These are phyloP conservation scores for Schizophyllum amplum DNA, from an alignment of 1,284 basidiomycete genomes.

Conservation along the genomic window DNA sequence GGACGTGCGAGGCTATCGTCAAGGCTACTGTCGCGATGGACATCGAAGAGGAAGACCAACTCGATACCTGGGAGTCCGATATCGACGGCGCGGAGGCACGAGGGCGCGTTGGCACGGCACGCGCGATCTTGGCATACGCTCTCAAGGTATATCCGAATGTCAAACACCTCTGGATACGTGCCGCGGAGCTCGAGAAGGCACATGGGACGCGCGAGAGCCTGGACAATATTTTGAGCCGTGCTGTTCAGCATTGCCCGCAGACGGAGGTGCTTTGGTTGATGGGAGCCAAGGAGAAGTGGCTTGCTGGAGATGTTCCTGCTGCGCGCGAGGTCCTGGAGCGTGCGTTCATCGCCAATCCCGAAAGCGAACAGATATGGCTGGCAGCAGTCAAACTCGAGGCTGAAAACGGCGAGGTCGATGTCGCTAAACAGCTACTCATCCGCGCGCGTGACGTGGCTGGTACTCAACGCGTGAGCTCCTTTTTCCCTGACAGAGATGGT, in stretches of 20 bases:
- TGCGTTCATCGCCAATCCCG: conserved; percentile 92
- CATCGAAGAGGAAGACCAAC: conserved; percentile 87
- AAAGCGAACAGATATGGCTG: conserved; percentile 95
- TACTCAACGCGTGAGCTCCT: conserved; percentile 71
- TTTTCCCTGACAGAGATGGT: conserved; percentile 5
- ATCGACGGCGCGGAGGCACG: conserved; percentile 75
- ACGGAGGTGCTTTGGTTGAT: conserved; percentile 96
- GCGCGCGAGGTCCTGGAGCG: conserved; percentile 83
- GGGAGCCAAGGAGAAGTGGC: conserved; percentile 94
- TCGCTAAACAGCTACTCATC: conserved; percentile 79
- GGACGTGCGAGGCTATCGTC: conserved; percentile 91
- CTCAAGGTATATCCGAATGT: conserved; percentile 87
- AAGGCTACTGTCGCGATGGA: conserved; percentile 95
- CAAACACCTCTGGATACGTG: conserved; percentile 78
- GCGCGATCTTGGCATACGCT: conserved; percentile 86
- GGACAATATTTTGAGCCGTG: conserved; percentile 75
- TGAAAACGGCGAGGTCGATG: conserved; percentile 84
- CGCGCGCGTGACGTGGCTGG: conserved; percentile 87
- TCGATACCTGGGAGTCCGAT: conserved; percentile 89
- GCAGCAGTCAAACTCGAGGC: conserved; percentile 96
- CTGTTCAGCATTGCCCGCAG: conserved; percentile 86
- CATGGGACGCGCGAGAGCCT: conserved; percentile 83
- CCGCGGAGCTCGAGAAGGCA: conserved; percentile 86
- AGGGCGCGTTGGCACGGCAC: conserved; percentile 74
- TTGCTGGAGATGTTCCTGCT: conserved; percentile 79